Percentiles rank a stretch among this genome's conserved stretches.
Evolutionary conservation across 2,329 filamentous ascomycete genomes (phyloP).

Genomic region (Coniochaeta sp.): DNA sequence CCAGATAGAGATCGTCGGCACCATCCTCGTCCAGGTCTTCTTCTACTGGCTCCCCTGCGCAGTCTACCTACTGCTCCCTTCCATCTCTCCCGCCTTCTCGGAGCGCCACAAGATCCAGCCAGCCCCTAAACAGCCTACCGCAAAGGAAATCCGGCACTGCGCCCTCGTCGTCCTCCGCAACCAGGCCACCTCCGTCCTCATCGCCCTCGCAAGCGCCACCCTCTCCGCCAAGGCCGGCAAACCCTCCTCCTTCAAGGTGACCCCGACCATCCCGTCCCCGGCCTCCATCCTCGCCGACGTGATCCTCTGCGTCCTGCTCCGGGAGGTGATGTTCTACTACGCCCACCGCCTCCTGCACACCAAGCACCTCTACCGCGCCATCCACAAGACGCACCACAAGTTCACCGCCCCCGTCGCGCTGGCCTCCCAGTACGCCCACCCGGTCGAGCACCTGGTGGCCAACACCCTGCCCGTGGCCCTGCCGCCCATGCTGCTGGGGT

Average conservation of each 20-base stretch:
- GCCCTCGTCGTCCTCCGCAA: constrained; percentile 36
- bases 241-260: constrained; percentile 29
- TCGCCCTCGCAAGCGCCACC: constrained; percentile 18
- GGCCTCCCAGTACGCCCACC: constrained; percentile 49
- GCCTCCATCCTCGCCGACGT: constrained; percentile 31
- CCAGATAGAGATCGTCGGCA: constrained; percentile 32
- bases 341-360: constrained; percentile 44
- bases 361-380: constrained; percentile 35
- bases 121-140: constrained; percentile 37
- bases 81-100: constrained; percentile 37
- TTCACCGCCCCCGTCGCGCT: constrained; percentile 49
- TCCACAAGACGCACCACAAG: constrained; percentile 49
- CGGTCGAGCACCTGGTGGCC: constrained; percentile 46
- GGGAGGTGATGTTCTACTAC: constrained; percentile 49
- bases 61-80: constrained; percentile 34
- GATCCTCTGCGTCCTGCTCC: constrained; percentile 28
- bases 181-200: constrained; percentile 30
- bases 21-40: constrained; percentile 29
- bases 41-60: constrained; percentile 38
- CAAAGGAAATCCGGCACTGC: constrained; percentile 34
- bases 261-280: constrained; percentile 24
- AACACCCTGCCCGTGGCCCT: constrained; percentile 44
- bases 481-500: constrained; percentile 34
- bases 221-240: constrained; percentile 7
- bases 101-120: constrained; percentile 47